phyloP scores from a whole-genome alignment of 768 basidiomycete species.

The Boletellus ananas region DNA sequence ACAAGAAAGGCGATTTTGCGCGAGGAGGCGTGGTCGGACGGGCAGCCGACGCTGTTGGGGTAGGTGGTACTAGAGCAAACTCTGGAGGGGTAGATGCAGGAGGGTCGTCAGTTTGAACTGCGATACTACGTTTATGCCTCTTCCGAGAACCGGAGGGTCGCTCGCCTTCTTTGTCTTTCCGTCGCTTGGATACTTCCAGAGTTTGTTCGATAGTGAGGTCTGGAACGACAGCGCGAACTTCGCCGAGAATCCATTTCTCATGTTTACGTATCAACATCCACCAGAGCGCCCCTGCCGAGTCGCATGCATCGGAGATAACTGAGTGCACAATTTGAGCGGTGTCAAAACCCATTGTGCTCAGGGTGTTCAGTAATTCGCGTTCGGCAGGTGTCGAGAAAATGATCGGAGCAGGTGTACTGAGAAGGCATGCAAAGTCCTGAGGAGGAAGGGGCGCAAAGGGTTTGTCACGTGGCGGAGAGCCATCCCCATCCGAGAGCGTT shows the following conservation, averaged over 20 bases:
- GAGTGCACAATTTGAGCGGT: constrained; percentile 94
- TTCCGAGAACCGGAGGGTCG: constrained; percentile 19
- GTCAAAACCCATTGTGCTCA: constrained; percentile 82
- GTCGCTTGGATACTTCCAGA: constrained; percentile 27
- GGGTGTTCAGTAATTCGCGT: constrained; percentile 68
- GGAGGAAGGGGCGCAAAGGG: constrained; percentile 35
- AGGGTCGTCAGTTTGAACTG: constrained; percentile 47
- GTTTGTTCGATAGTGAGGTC: constrained; percentile 18
- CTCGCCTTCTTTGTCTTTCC: constrained; percentile 28
- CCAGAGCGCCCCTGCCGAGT: constrained; percentile 88
- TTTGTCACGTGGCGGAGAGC: constrained; percentile 49
- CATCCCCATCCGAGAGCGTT: constrained; percentile 62
- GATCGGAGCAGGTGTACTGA: constrained; percentile 64
- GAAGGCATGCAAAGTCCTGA: constrained; percentile 59
- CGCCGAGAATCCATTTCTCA: constrained; percentile 52
- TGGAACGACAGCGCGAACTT: constrained; percentile 21
- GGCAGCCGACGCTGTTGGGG: constrained; percentile 50
- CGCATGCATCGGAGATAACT: constrained; percentile 88
- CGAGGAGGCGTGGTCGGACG: constrained; percentile 52
- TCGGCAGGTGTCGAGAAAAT: constrained; percentile 88
- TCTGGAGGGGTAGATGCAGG: constrained; percentile 46
- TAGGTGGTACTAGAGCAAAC: constrained; percentile 72
- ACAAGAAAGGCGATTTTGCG: constrained; percentile 49
- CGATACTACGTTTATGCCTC: constrained; percentile 25
- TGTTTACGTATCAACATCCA: constrained; percentile 91